Conservation (phyloP, 192 early-diverging fungal genomes). For the Phycomyces nitens region DNA sequence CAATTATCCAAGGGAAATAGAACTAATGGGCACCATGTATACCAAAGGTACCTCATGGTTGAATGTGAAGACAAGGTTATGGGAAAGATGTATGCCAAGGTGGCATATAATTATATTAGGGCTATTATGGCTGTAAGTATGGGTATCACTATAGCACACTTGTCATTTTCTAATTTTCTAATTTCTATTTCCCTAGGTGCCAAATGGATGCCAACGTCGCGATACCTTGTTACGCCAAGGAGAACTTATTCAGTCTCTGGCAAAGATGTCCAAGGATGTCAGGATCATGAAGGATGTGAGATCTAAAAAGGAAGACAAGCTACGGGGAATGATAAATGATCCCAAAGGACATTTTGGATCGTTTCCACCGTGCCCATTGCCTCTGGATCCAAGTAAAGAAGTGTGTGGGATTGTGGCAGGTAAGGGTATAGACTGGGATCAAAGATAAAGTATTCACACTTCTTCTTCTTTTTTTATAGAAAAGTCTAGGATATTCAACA, state of each 20-base stretch:
- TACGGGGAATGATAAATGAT: conserved; percentile 75
- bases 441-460: not conserved
- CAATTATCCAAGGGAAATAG: not conserved
- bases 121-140: conserved; percentile 56
- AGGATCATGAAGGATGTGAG: conserved; percentile 78
- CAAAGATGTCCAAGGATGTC: conserved; percentile 71
- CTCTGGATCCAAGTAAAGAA: conserved; percentile 85
- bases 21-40: not conserved
- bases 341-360: conserved; percentile 76
- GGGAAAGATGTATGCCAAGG: conserved; percentile 85
- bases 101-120: conserved; percentile 78
- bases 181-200: conserved; percentile 33
- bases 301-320: conserved; percentile 83
- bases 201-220: conserved; percentile 60
- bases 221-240: conserved; percentile 80
- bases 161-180: too few relatives aligned
- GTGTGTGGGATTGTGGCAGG: conserved; percentile 86
- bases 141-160: not conserved
- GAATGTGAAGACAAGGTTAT: conserved; percentile 85
- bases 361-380: conserved; percentile 83
- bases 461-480: conserved; percentile 39
- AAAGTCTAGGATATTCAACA: conserved; percentile 86
- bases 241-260: conserved; percentile 75
- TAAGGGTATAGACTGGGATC: conserved; percentile 18
- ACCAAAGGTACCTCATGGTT: conserved; percentile 85